Evolutionary conservation across 257 asterid genomes (phyloP), one percentile per base, ranked within the genome.

Genomic region (Coffea canephora): DNA sequence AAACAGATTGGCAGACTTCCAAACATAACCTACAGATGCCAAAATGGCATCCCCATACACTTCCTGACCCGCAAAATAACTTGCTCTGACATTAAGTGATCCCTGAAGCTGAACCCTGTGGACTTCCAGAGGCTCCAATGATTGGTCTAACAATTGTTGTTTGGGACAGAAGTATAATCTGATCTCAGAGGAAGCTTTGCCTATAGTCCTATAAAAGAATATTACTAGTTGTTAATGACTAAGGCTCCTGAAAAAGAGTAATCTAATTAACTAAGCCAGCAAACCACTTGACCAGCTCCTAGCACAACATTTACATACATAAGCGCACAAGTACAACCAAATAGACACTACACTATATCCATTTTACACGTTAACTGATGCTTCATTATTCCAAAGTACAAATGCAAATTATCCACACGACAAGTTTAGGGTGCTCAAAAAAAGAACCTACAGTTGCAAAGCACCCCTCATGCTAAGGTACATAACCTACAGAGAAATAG

Each of bases 121-220:
- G 77, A 83, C 86, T 62, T 27, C 72, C 82, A 66, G 83, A 68
- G 73, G 80, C 74, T 85, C 87, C 45, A 82, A 83, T 79, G 85
- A 78, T 59, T 77, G 81, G 73, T 82, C 80, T 61, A 62, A 66
- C 11, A 45, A 65, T 64, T 65, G 81, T 72, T 80, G 79, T 71
- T 88, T 87, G 74, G 99, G 91, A 78, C 87, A 73, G 80, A 82
- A 95, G 87, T 92, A 93, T 79, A 95, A 69, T 86, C 98, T 95
- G 82, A 85, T 84, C 81, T 95, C 98, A n/a, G 96, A 95, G 71
- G 97, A 91, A 82, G 97, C 95, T 83, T 87, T 92, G 79, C 99
- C 99, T 77, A 95, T 82, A 75, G 91, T 79, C 89, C 98, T 95
- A 84, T 84, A 88, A 36, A 83, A 85, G 12, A 64, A 78, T 27